Percentiles rank a stretch among this genome's conserved stretches.
These are phyloP conservation scores for Fusarium succisae DNA, from an alignment of 2,329 filamentous ascomycete genomes.

Conservation along the genomic window DNA sequence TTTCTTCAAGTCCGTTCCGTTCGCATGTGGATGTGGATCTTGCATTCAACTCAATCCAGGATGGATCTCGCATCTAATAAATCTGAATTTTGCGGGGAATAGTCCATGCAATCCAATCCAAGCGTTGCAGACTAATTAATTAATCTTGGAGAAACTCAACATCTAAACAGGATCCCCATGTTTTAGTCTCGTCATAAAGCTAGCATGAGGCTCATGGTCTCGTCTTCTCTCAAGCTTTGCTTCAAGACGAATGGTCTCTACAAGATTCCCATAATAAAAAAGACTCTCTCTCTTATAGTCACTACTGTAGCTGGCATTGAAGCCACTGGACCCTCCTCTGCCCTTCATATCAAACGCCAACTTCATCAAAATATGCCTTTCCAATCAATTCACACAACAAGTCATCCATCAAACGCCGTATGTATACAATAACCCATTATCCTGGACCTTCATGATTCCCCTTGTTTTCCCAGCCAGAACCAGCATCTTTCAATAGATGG, in stretches of 20 bases:
- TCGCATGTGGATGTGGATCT: constrained; percentile 16
- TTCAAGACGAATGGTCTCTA: not conserved
- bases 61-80: not conserved
- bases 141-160: not conserved
- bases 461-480: not conserved
- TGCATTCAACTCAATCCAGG: not conserved
- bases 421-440: constrained; percentile 21
- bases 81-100: constrained; percentile 9
- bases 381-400: not conserved
- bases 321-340: not conserved
- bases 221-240: not conserved
- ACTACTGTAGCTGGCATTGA: not conserved
- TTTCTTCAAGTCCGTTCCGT: constrained; percentile 8
- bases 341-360: not conserved
- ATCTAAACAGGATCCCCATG: not conserved
- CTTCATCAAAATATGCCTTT: not conserved
- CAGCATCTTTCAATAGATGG: not conserved
- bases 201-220: not conserved
- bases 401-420: constrained; percentile 16
- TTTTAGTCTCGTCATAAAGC: not conserved
- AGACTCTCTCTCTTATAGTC: not conserved
- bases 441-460: constrained; percentile 14
- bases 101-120: not conserved
- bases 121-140: not conserved
- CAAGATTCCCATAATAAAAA: not conserved